These are phyloP conservation scores for Aaosphaeria pasadenensis DNA, from an alignment of 2,329 filamentous ascomycete species.

Conservation along the genomic window DNA sequence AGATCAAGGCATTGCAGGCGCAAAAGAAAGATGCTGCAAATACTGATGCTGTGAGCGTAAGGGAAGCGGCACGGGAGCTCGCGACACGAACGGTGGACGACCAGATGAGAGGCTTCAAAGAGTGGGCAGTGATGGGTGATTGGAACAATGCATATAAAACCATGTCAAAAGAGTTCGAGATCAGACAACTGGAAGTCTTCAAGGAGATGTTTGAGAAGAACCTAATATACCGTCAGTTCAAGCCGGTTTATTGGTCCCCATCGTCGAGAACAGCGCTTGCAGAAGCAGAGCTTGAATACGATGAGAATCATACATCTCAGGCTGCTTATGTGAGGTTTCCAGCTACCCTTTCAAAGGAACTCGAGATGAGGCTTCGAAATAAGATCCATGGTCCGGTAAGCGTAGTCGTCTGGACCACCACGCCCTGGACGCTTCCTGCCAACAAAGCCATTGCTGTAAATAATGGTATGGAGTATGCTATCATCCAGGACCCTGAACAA, in stretches of 20 bases:
- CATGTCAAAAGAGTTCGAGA: slow-evolving; percentile 73
- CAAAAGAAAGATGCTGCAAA: slow-evolving; percentile 38
- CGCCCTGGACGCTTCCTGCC: slow-evolving; percentile 93
- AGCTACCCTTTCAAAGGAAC: slow-evolving; percentile 48
- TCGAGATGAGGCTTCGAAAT: slow-evolving; percentile 39
- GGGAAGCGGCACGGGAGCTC: slow-evolving; percentile 62
- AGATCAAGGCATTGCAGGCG: slow-evolving; percentile 82
- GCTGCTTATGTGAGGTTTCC: slow-evolving; percentile 81
- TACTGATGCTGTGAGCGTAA: slow-evolving; percentile 54
- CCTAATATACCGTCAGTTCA: slow-evolving; percentile 73
- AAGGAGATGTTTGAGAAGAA: slow-evolving; percentile 67
- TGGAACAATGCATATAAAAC: slow-evolving; percentile 77
- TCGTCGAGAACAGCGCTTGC: slow-evolving; percentile 76
- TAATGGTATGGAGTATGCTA: slow-evolving; percentile 67
- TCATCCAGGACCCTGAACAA: slow-evolving; percentile 51
- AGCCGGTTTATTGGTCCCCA: slow-evolving; percentile 85
- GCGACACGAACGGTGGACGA: slow-evolving; percentile 66
- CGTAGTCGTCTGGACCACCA: slow-evolving; percentile 98
- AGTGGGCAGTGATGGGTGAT: slow-evolving; percentile 76
- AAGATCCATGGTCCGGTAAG: slow-evolving; percentile 46
- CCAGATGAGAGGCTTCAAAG: slow-evolving; percentile 71
- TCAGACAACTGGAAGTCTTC: slow-evolving; percentile 72
- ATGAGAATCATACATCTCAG: slow-evolving; percentile 67
- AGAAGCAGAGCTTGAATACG: slow-evolving; percentile 82
- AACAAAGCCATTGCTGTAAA: slow-evolving; percentile 87